Percentiles rank a stretch among this genome's conserved stretches.
Conservation (phyloP, 768 basidiomycete genomes). For the Coprinopsis sp. region DNA sequence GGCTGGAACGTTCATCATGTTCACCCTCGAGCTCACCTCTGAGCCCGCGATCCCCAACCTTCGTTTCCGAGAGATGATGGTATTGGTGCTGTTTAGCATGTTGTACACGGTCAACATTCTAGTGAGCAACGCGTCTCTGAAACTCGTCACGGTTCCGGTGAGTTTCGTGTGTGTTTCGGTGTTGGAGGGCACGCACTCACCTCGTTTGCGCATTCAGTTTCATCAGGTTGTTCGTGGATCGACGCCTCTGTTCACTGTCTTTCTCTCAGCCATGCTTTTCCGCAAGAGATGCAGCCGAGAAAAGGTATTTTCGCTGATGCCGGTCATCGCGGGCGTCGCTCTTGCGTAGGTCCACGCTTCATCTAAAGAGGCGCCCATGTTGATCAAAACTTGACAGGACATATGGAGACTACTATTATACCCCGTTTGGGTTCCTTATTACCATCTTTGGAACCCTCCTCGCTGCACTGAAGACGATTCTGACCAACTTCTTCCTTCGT, state of each 20-base stretch:
- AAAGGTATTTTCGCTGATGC: constrained; percentile 71
- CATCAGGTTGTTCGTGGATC: constrained; percentile 95
- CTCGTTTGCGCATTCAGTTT: constrained; percentile 48
- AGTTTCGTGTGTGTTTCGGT: constrained; percentile 26
- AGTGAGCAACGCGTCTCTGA: constrained; percentile 86
- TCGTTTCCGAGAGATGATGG: constrained; percentile 52
- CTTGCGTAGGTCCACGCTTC: constrained; percentile 61
- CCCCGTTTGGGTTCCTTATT: constrained; percentile 74
- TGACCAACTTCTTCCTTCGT: constrained; percentile 69
- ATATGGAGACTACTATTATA: constrained; percentile 95
- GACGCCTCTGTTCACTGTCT: constrained; percentile 88
- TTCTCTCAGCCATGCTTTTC: constrained; percentile 68
- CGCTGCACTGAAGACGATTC: constrained; percentile 90
- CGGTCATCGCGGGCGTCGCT: constrained; percentile 86
- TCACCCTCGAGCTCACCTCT: constrained; percentile 27
- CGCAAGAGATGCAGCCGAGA: constrained; percentile 51
- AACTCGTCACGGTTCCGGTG: constrained; percentile 87
- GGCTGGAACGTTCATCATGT: constrained; percentile 68
- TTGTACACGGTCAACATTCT: constrained; percentile 94
- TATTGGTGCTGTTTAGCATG: constrained; percentile 77
- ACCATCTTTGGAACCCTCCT: constrained; percentile 89
- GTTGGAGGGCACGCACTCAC: not conserved
- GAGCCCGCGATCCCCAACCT: constrained; percentile 18
- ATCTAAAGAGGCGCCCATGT: not conserved
- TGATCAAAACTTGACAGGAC: constrained; percentile 47